phyloP scores from a whole-genome alignment of 148 eudicot species.

The Arctostaphylos glauca region DNA sequence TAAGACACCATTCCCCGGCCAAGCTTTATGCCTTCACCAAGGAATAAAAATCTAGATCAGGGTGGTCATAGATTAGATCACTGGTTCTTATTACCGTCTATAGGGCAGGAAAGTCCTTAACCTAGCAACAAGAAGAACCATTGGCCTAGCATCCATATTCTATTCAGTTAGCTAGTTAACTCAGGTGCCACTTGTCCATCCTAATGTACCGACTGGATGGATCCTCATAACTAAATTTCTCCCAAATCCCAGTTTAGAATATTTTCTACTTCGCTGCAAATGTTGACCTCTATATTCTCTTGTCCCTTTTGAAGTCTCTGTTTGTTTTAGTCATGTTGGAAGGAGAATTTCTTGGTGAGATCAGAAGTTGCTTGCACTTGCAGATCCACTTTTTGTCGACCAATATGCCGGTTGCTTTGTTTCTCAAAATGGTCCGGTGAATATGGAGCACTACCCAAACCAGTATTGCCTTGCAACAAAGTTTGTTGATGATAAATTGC shows the following conservation, averaged over 20 bases:
- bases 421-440: conserved; percentile 35
- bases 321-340: neutral
- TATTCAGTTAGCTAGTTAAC: no score
- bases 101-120: no score
- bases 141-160: no score
- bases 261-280: neutral
- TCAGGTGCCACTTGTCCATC: neutral
- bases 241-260: neutral
- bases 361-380: conserved; percentile 24
- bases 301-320: neutral
- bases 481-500: conserved; percentile 78
- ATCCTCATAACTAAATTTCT: neutral
- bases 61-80: no score
- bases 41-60: no score
- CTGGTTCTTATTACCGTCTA: no score
- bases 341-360: neutral
- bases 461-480: conserved; percentile 70
- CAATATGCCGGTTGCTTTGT: conserved; percentile 72
- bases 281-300: neutral
- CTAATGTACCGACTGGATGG: neutral
- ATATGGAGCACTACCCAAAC: conserved; percentile 30
- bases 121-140: no score
- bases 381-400: conserved; percentile 87
- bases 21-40: no score
- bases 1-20: no score